A percentile compares a stretch with the other conserved stretches of the same genome.
Evolutionary conservation across 2,329 filamentous ascomycete genomes (phyloP).

Genomic region (Myriosclerotinia scirpicola): DNA sequence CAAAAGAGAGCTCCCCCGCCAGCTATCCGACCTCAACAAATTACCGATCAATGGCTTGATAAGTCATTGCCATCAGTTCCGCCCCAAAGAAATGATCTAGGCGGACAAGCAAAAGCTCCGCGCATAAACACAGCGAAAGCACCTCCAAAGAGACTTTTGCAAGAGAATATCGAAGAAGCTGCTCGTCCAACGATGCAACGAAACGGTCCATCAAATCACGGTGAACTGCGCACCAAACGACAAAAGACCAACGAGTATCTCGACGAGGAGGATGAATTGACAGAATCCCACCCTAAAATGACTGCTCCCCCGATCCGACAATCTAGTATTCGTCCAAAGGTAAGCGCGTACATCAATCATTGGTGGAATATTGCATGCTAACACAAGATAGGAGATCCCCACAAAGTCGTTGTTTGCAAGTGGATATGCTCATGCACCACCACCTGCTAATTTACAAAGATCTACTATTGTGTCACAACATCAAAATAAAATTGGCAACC

Average conservation of each 20-base stretch:
- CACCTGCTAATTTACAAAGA: constrained; percentile 48
- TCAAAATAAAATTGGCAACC: constrained; percentile 63
- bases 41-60: constrained; percentile 38
- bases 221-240: constrained; percentile 67
- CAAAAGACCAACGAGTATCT: constrained; percentile 73
- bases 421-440: constrained; percentile 61
- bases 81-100: constrained; percentile 33
- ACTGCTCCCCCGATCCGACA: constrained; percentile 85
- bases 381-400: constrained; percentile 54
- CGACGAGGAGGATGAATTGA: constrained; percentile 62
- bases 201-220: constrained; percentile 60
- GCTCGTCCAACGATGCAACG: constrained; percentile 51
- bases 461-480: constrained; percentile 66
- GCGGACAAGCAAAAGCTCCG: constrained; percentile 42
- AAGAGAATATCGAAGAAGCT: constrained; percentile 60
- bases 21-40: constrained; percentile 55
- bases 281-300: constrained; percentile 61
- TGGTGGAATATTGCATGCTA: constrained; percentile 37
- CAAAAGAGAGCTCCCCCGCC: constrained; percentile 63
- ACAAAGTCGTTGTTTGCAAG: constrained; percentile 60
- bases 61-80: constrained; percentile 39
- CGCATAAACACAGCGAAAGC: constrained; percentile 69
- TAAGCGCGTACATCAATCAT: constrained; percentile 40
- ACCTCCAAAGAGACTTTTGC: constrained; percentile 70
- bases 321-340: constrained; percentile 59